Base-by-base conservation (phyloP, 139 green algal species). In the Tetradesmus obliquus region DNA sequence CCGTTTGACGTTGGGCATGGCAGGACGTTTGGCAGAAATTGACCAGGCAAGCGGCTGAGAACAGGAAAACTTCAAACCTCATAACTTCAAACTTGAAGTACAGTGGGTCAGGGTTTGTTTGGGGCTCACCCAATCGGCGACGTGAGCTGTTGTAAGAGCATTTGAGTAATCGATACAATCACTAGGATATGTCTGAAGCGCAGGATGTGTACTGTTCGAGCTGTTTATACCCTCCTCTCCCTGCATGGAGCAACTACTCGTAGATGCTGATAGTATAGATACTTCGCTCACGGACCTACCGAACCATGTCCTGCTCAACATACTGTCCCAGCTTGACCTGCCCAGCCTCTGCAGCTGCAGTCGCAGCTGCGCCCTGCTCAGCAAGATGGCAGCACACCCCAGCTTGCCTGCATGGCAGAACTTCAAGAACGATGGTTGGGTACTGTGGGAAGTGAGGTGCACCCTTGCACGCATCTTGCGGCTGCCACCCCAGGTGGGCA, bases 401-500 rank as follows among this genome's bases (percentile, higher is more conserved):
- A n/a, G 55, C 82, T 55, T 92, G 19, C 10, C 71, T 90, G 8
- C 5, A 24, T 88, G 62, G 60, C 54, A 80, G 58, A 5, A 19
- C 45, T 82, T 84, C 60, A 58, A 51, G 54, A 17, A 88, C 85
- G 91, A 90, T n/a, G 79, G 71, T 19, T 62, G 51, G 19, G 45
- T 80, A 24, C 55, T 88, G 3, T 87, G 87, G 19, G 87, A 90
- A 3, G 82, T 89, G 24, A 74, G 82, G 19, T 87, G 55, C 82
- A 88, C 22, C 22, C 58, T 93, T 6, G 83, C 87, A 4, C 53
- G 7, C 8, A 19, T 90, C 2, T 87, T 93, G 45, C 82, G 53
- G 0, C 53, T 93, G 71, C 91, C 91, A 24, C 91, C 91, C 8
- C 91, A 94, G 88, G 82, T 94, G 19, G 15, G 15, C 66, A 87